Percentiles rank a stretch among this genome's conserved stretches.
These are phyloP conservation scores for Globisporangium recalcitrans DNA, from an alignment of 352 stramenopile species.

Conservation along the genomic window DNA sequence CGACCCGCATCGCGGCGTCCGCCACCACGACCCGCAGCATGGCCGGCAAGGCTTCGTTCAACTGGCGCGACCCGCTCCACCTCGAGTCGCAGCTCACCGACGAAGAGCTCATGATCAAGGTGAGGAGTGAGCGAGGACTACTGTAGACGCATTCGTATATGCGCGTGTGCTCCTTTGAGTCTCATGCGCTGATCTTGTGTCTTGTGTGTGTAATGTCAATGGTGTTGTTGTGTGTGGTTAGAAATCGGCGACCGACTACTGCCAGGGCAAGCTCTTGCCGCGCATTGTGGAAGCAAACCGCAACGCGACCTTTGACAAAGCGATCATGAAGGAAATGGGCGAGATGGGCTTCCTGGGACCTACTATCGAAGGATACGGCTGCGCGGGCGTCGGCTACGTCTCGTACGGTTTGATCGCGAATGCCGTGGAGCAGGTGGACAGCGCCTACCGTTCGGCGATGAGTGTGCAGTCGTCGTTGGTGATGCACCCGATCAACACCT, in stretches of 20 bases:
- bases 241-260: conserved; percentile 92
- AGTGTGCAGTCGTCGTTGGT: conserved; percentile 97
- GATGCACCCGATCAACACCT: conserved; percentile 98
- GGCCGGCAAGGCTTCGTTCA: conserved; percentile 54
- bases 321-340: conserved; percentile 94
- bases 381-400: conserved; percentile 92
- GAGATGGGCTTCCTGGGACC: conserved; percentile 92
- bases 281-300: conserved; percentile 93
- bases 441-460: conserved; percentile 95
- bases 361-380: conserved; percentile 94
- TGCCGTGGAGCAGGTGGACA: conserved; percentile 96
- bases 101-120: conserved; percentile 90
- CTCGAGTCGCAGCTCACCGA: conserved; percentile 81
- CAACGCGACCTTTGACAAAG: conserved; percentile 91
- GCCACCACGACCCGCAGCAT: conserved; percentile 28
- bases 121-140: conserved; percentile 20
- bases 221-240: too few species aligned
- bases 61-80: conserved; percentile 80
- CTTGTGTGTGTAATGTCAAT: not conserved
- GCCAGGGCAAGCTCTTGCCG: conserved; percentile 91
- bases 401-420: conserved; percentile 96
- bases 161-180: not conserved
- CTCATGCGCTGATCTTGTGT: not conserved
- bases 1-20: conserved; percentile 20
- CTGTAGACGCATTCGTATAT: not conserved